Percentiles rank a stretch among this genome's conserved stretches.
Conservation (phyloP, 2,329 filamentous ascomycete genomes). For the Calonectria pseudoturangicola region DNA sequence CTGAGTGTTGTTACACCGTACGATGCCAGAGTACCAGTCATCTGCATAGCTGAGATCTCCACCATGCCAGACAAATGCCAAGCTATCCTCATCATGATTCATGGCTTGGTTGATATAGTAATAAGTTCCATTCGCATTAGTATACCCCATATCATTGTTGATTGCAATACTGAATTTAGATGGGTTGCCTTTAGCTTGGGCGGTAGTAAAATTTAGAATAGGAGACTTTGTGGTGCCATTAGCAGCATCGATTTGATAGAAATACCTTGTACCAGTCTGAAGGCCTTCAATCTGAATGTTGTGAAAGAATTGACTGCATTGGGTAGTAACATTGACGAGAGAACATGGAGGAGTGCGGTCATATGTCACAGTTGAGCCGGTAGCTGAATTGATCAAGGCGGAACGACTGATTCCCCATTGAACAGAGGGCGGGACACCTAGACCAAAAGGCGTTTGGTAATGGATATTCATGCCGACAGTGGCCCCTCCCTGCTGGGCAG, state of each 20-base stretch:
- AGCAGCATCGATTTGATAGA: conserved; percentile 68
- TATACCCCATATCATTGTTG: conserved; percentile 73
- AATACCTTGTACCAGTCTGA: conserved; percentile 67
- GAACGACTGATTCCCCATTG: conserved; percentile 63
- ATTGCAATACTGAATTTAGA: conserved; percentile 66
- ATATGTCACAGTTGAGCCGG: conserved; percentile 59
- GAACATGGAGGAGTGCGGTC: conserved; percentile 71
- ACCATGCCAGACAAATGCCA: conserved; percentile 71
- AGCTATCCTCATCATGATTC: conserved; percentile 62
- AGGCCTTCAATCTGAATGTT: conserved; percentile 66
- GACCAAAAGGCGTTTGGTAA: conserved; percentile 72
- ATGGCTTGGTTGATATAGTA: conserved; percentile 57
- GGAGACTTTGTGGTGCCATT: conserved; percentile 70
- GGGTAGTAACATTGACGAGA: conserved; percentile 62
- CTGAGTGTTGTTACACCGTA: conserved; percentile 65
- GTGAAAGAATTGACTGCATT: conserved; percentile 72
- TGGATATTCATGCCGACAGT: conserved; percentile 71
- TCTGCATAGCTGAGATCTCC: conserved; percentile 71
- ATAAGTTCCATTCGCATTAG: conserved; percentile 68
- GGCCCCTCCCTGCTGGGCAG: conserved; percentile 43
- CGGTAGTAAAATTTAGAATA: conserved; percentile 67
- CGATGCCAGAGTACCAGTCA: conserved; percentile 70
- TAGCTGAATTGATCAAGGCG: conserved; percentile 59
- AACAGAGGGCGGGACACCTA: conserved; percentile 65
- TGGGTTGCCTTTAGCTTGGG: conserved; percentile 63